phyloP scores from a whole-genome alignment of 192 early-diverging fungal species.

The Rhizophlyctis rosea region DNA sequence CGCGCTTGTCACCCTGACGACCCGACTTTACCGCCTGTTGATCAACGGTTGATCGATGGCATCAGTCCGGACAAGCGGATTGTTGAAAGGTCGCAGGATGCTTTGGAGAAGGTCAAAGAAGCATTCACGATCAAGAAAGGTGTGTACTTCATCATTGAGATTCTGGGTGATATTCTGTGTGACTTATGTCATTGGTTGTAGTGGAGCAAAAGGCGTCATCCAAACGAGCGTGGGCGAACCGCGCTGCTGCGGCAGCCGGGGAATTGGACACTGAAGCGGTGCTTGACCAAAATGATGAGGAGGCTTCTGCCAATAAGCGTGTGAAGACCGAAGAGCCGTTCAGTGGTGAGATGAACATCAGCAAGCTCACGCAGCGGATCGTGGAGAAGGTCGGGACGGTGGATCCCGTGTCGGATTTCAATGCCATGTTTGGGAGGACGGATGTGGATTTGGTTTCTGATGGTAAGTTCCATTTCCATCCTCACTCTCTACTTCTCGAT shows the following conservation, averaged over 20 bases:
- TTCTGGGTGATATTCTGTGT: neutral
- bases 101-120: conserved; percentile 42
- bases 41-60: conserved; percentile 43
- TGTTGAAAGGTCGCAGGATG: conserved; percentile 34
- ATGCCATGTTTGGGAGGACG: conserved; percentile 51
- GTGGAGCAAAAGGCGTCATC: conserved; percentile 12
- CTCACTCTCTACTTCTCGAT: too few relatives aligned
- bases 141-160: conserved; percentile 13
- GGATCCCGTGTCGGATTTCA: conserved; percentile 61
- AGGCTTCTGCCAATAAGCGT: conserved; percentile 9
- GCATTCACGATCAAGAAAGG: conserved; percentile 58
- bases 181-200: conserved; percentile 18
- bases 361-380: conserved; percentile 28
- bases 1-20: conserved; percentile 55
- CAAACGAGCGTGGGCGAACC: conserved; percentile 24
- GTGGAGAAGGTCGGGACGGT: conserved; percentile 47
- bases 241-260: neutral
- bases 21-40: conserved; percentile 47
- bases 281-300: neutral
- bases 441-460: conserved; percentile 51
- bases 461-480: conserved; percentile 30
- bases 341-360: conserved; percentile 25
- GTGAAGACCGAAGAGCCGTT: conserved; percentile 11
- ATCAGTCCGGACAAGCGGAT: conserved; percentile 43
- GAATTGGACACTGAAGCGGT: conserved; percentile 2